phyloP scores from a whole-genome alignment of 495 filamentous ascomycete genomes.

The Penicillium dipodomyicola region DNA sequence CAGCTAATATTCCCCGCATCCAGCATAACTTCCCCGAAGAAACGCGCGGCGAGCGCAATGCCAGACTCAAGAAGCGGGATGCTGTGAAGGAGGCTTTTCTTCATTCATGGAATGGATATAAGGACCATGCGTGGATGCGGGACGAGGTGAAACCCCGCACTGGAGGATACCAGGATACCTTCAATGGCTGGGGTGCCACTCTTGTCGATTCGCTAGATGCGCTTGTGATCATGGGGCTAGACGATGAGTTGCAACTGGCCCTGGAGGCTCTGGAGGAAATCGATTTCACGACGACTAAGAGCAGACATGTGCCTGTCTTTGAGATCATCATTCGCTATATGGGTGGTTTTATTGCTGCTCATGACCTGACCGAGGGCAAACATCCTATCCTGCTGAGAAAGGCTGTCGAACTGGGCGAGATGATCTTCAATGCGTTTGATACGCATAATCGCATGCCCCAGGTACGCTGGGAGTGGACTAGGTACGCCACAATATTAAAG shows the following conservation, averaged over 20 bases:
- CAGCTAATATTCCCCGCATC: conserved; percentile 47
- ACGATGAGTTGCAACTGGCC: conserved; percentile 58
- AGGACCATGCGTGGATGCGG: conserved; percentile 69
- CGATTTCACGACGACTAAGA: conserved; percentile 51
- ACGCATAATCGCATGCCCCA: conserved; percentile 93
- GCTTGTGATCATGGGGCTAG: conserved; percentile 61
- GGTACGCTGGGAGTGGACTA: conserved; percentile 53
- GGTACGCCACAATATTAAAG: conserved; percentile 18
- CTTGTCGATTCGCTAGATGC: conserved; percentile 62
- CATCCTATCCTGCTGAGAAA: conserved; percentile 72
- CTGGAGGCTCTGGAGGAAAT: conserved; percentile 52
- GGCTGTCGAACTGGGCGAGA: conserved; percentile 79
- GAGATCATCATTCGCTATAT: conserved; percentile 89
- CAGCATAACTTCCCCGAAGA: conserved; percentile 54
- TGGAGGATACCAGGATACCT: conserved; percentile 49
- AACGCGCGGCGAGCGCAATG: conserved; percentile 30
- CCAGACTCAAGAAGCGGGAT: conserved; percentile 44
- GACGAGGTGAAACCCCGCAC: conserved; percentile 74
- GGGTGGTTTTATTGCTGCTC: conserved; percentile 77
- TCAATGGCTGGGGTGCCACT: conserved; percentile 62
- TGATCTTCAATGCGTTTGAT: conserved; percentile 90
- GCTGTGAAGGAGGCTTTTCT: conserved; percentile 68
- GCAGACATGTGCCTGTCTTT: conserved; percentile 68
- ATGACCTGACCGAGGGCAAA: conserved; percentile 72
- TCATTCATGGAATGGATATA: conserved; percentile 75